Conservation (phyloP, 2,329 filamentous ascomycete genomes). For the Ilyonectria destructans region DNA sequence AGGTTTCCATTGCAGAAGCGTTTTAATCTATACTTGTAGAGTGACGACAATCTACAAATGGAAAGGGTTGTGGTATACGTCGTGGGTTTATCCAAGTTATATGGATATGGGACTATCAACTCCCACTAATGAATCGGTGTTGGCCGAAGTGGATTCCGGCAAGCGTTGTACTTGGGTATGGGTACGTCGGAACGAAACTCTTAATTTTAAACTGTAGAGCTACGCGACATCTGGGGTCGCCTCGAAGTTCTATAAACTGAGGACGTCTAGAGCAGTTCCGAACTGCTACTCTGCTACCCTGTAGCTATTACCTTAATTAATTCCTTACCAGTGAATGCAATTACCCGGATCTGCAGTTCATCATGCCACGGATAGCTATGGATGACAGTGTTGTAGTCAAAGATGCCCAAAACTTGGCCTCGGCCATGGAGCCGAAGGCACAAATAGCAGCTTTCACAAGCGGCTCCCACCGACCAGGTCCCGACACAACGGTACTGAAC, state of each 20-base stretch:
- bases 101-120: not conserved
- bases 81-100: not conserved
- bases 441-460: too few relatives aligned
- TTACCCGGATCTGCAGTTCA: too few relatives aligned
- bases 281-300: too few relatives aligned
- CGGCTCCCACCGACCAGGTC: too few relatives aligned
- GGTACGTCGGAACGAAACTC: not conserved
- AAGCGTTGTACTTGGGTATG: not conserved
- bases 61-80: not conserved
- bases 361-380: too few relatives aligned
- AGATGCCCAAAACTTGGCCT: too few relatives aligned
- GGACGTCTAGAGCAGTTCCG: too few relatives aligned
- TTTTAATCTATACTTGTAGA: not conserved
- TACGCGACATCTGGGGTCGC: not conserved
- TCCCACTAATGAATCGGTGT: not conserved
- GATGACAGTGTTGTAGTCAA: too few relatives aligned
- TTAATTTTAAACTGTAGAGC: not conserved
- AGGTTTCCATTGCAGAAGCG: slow-evolving; percentile 1
- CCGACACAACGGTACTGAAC: too few relatives aligned
- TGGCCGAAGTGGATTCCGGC: slow-evolving; percentile 7
- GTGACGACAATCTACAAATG: not conserved
- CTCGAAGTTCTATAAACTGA: not conserved
- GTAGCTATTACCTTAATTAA: too few relatives aligned
- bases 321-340: too few relatives aligned
- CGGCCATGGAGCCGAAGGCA: too few relatives aligned